phyloP scores from a whole-genome alignment of 495 filamentous ascomycete genomes.

The Parathielavia appendiculata region DNA sequence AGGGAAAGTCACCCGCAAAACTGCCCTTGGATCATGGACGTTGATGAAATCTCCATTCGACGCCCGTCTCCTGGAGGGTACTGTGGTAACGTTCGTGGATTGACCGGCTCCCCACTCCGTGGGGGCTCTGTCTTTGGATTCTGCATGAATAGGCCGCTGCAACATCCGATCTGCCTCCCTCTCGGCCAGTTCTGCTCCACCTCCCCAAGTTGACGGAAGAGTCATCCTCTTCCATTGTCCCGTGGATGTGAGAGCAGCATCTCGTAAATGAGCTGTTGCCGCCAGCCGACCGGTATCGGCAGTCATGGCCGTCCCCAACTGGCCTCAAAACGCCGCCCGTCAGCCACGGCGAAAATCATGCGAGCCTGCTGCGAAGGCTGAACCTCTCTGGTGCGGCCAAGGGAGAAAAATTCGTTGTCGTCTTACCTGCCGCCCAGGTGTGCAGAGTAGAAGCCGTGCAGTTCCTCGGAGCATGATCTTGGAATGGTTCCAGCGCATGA shows the following conservation, averaged over 20 bases:
- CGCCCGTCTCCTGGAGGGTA: too few species aligned
- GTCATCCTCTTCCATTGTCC: constrained; percentile 11
- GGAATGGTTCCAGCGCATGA: background rate
- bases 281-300: constrained; percentile 14
- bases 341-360: constrained; percentile 9
- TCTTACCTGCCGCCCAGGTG: background rate
- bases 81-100: too few species aligned
- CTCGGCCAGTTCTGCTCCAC: constrained; percentile 6
- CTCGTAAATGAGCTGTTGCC: background rate
- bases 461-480: background rate
- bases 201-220: constrained; percentile 7
- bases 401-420: background rate
- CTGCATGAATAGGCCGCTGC: constrained; percentile 9
- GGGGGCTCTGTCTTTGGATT: constrained; percentile 1
- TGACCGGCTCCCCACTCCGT: background rate
- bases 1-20: too few species aligned
- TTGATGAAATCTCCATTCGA: background rate
- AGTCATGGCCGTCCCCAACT: background rate
- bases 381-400: background rate
- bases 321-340: background rate
- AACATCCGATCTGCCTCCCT: constrained; percentile 5
- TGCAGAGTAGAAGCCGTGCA: background rate
- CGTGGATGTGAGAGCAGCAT: background rate
- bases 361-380: background rate
- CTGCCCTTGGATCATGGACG: background rate